phyloP scores from a whole-genome alignment of 1,284 basidiomycete genomes.

The Ganoderma multipileum region DNA sequence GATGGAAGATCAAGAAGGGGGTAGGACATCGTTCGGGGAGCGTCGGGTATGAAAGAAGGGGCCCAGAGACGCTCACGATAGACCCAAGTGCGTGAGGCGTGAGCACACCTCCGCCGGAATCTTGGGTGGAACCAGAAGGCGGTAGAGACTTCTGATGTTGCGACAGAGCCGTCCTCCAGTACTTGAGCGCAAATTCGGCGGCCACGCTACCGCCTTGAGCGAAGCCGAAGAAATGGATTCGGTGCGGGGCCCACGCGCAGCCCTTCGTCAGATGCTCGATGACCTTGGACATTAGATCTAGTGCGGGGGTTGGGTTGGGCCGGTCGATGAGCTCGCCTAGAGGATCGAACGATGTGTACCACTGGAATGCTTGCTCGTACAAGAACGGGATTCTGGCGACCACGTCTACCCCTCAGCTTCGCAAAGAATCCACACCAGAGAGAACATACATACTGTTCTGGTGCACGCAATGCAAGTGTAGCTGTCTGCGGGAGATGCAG shows the following conservation, averaged over 20 bases:
- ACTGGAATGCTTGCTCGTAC: conserved; percentile 83
- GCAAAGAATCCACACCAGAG: too few species aligned
- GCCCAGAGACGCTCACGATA: conserved; percentile 72
- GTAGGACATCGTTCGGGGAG: conserved; percentile 58
- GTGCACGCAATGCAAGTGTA: conserved; percentile 80
- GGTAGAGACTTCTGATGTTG: conserved; percentile 32
- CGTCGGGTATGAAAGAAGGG: conserved; percentile 80
- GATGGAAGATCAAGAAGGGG: conserved; percentile 69
- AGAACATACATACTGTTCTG: conserved; percentile 59
- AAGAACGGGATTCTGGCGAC: conserved; percentile 76
- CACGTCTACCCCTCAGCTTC: neutral
- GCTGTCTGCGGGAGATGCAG: conserved; percentile 90
- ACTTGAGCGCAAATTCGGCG: conserved; percentile 66
- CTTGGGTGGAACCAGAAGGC: conserved; percentile 12
- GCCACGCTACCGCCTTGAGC: conserved; percentile 88
- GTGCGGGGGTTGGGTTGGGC: conserved; percentile 76
- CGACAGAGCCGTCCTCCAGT: conserved; percentile 52
- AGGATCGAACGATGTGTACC: conserved; percentile 86
- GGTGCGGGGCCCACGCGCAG: conserved; percentile 69
- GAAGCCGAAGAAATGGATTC: conserved; percentile 90
- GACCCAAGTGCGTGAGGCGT: conserved; percentile 59
- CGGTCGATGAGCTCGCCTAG: conserved; percentile 76
- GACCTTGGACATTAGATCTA: conserved; percentile 61
- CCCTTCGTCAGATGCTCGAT: conserved; percentile 63
- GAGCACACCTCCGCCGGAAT: conserved; percentile 10